Evolutionary conservation across 805 yeast genomes (phyloP).

Genomic region (Zygoascus biomembranicola): DNA sequence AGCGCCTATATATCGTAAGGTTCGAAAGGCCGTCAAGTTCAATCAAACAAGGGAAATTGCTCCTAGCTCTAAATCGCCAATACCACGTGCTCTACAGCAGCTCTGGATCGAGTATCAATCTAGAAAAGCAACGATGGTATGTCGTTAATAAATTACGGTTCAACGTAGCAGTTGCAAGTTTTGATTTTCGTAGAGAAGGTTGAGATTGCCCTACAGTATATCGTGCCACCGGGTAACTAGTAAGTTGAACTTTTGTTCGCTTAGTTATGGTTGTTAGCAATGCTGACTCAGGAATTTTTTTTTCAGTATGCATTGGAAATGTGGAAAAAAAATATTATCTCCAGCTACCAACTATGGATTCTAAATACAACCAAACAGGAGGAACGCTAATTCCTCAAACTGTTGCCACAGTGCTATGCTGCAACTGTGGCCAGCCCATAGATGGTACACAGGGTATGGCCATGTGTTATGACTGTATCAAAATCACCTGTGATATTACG

Average conservation of each 20-base stretch:
- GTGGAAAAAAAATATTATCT: background rate
- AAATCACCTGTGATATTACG: conserved; percentile 86
- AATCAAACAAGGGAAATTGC: too few relatives aligned
- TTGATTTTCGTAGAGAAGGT: background rate
- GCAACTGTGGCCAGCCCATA: conserved; percentile 97
- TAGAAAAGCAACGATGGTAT: background rate
- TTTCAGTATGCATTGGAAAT: background rate
- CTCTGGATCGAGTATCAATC: background rate
- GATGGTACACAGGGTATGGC: conserved; percentile 89
- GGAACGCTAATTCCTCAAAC: conserved; percentile 4
- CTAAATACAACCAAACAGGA: background rate
- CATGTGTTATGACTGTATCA: conserved; percentile 96
- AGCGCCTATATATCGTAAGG: too few relatives aligned
- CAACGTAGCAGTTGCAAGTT: background rate
- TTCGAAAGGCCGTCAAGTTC: too few relatives aligned
- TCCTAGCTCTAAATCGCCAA: background rate
- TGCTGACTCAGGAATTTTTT: background rate
- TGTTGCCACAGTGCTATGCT: conserved; percentile 83
- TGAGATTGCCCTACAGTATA: too few relatives aligned
- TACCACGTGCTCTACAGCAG: background rate
- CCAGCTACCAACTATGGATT: background rate
- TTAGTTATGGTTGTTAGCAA: too few relatives aligned
- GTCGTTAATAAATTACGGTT: background rate
- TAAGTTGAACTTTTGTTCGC: too few relatives aligned
- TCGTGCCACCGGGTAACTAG: too few relatives aligned